These are phyloP conservation scores for Mucor piriformis DNA, from an alignment of 371 early-diverging fungal species.

Conservation along the genomic window DNA sequence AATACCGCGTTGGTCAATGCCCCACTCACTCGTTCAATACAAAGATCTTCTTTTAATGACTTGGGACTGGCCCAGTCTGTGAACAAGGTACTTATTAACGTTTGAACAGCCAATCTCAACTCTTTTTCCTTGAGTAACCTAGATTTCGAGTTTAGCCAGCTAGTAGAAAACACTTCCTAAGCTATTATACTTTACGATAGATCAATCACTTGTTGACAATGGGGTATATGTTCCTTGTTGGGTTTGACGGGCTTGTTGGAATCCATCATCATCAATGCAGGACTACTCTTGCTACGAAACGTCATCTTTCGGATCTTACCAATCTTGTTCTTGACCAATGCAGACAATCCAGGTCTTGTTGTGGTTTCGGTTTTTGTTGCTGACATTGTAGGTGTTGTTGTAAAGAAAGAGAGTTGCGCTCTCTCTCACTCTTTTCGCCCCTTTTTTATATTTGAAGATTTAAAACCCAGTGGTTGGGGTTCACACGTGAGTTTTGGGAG, in stretches of 20 bases:
- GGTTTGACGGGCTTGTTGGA: background rate
- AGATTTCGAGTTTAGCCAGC: background rate
- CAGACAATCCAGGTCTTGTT: constrained; percentile 3
- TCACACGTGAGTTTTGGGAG: too few relatives aligned
- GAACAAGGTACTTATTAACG: constrained; percentile 22
- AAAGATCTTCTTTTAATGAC: constrained; percentile 32
- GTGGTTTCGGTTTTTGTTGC: constrained; percentile 4
- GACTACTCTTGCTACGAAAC: constrained; percentile 25
- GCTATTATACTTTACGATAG: constrained; percentile 41
- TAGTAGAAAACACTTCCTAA: too few relatives aligned
- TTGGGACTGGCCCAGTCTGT: constrained; percentile 41
- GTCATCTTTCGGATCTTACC: constrained; percentile 15
- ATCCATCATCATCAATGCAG: constrained; percentile 13
- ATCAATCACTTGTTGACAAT: constrained; percentile 32
- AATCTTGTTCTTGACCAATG: constrained; percentile 13
- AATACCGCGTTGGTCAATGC: constrained; percentile 90
- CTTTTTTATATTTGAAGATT: too few relatives aligned
- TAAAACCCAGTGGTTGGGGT: too few relatives aligned
- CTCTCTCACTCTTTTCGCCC: too few relatives aligned
- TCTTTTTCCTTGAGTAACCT: constrained; percentile 36
- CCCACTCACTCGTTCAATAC: constrained; percentile 71
- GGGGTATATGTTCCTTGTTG: constrained; percentile 16
- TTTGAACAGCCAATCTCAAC: constrained; percentile 24
- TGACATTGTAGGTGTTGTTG: too few relatives aligned
- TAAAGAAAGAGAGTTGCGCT: too few relatives aligned